Evolutionary conservation across 495 filamentous ascomycete genomes (phyloP).

Genomic region (Trichoderma asperelloides): DNA sequence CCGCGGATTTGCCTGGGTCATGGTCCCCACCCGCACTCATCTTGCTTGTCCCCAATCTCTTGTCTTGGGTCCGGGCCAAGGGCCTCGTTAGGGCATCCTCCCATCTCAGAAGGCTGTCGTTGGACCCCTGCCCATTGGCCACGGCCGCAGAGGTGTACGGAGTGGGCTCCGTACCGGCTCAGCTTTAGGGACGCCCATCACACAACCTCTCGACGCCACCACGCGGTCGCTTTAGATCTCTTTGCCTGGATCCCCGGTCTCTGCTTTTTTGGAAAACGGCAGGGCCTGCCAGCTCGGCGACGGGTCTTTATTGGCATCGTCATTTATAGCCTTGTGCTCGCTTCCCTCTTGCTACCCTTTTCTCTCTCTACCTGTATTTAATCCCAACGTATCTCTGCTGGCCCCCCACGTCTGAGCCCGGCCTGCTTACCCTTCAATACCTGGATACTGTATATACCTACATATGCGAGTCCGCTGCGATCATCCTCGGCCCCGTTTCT

Average conservation of each 20-base stretch:
- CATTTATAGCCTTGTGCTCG: conserved; percentile 7
- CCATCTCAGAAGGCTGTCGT: background rate
- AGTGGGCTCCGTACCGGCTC: background rate
- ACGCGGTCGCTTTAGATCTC: conserved; percentile 5
- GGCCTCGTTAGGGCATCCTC: conserved; percentile 4
- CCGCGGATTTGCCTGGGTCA: background rate
- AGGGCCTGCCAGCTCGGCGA: conserved; percentile 1
- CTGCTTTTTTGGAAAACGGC: background rate
- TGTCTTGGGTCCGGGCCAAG: conserved; percentile 4
- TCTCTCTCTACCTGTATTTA: background rate
- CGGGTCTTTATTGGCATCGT: conserved; percentile 1
- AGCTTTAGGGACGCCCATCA: background rate
- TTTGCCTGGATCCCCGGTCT: conserved; percentile 4
- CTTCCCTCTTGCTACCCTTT: background rate
- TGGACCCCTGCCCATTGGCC: background rate
- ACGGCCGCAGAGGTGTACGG: background rate
- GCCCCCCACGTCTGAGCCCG: background rate
- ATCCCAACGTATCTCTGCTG: background rate
- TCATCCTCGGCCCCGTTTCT: conserved; percentile 4
- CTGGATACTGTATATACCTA: background rate
- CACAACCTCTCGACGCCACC: background rate
- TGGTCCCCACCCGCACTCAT: conserved; percentile 1
- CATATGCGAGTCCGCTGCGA: conserved; percentile 4
- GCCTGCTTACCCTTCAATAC: background rate
- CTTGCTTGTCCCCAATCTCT: conserved; percentile 8